Conservation (phyloP, 2,329 filamentous ascomycete species). For the Lasiodiplodia sp. region DNA sequence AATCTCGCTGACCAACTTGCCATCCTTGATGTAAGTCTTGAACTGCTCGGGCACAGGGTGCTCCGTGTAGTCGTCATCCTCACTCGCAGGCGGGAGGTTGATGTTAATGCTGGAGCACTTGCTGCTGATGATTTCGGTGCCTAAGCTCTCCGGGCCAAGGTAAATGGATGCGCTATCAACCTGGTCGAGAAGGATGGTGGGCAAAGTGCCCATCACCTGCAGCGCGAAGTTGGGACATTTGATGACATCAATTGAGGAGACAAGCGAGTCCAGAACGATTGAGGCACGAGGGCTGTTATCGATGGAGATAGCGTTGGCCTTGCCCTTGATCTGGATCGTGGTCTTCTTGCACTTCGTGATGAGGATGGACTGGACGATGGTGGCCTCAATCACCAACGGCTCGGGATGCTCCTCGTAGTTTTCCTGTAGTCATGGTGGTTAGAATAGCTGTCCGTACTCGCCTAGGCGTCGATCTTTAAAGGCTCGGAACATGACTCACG, state of each 20-base stretch:
- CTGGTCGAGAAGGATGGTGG: constrained; percentile 90
- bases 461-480: background rate
- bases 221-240: constrained; percentile 94
- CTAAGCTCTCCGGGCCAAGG: constrained; percentile 78
- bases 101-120: constrained; percentile 90
- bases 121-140: constrained; percentile 85
- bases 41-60: constrained; percentile 89
- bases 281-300: constrained; percentile 88
- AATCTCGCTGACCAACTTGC: constrained; percentile 87
- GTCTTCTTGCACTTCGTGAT: constrained; percentile 92
- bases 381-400: constrained; percentile 81
- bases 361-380: constrained; percentile 85
- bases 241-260: constrained; percentile 92
- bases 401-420: constrained; percentile 81
- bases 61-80: constrained; percentile 79
- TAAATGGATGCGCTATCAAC: constrained; percentile 91
- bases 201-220: constrained; percentile 86
- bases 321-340: constrained; percentile 87
- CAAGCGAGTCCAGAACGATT: constrained; percentile 85
- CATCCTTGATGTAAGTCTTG: constrained; percentile 78
- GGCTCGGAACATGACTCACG: constrained; percentile 54
- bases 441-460: background rate
- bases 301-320: constrained; percentile 95
- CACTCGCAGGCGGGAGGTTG: constrained; percentile 74
- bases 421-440: constrained; percentile 62